These are phyloP conservation scores for Trichosporon faecale DNA, from an alignment of 1,284 basidiomycete species.

Conservation along the genomic window DNA sequence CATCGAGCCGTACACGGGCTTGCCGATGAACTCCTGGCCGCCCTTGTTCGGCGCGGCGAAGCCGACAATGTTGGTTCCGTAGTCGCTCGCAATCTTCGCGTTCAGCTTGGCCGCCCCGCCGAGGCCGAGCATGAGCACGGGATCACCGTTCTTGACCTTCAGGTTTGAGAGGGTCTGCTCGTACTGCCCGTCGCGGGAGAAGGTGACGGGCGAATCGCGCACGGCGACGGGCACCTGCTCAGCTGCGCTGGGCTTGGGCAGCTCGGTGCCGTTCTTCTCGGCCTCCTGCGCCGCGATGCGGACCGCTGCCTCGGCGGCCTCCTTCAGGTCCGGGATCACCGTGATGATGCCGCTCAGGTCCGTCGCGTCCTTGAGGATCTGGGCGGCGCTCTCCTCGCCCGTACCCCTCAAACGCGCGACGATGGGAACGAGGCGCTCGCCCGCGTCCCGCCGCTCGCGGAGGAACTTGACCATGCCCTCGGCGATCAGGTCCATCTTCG, in stretches of 20 bases:
- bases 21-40: conserved; percentile 80
- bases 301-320: conserved; percentile 25
- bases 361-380: conserved; percentile 22
- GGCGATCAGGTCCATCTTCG: conserved; percentile 32
- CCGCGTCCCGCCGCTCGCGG: conserved; percentile 10
- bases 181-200: conserved; percentile 49
- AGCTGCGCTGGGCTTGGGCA: neutral
- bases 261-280: neutral
- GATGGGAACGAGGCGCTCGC: conserved; percentile 19
- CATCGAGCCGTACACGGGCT: conserved; percentile 86
- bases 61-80: conserved; percentile 89
- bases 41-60: conserved; percentile 94
- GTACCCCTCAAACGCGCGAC: conserved; percentile 29
- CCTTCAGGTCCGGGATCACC: conserved; percentile 25
- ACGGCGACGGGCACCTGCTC: neutral
- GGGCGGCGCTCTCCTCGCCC: conserved; percentile 27
- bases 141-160: conserved; percentile 82
- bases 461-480: conserved; percentile 19
- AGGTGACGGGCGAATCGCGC: conserved; percentile 16
- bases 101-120: conserved; percentile 28
- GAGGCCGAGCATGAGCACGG: conserved; percentile 74
- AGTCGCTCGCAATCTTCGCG: conserved; percentile 45
- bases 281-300: conserved; percentile 11
- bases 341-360: conserved; percentile 19
- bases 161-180: conserved; percentile 82